Conservation (phyloP, 768 basidiomycete genomes). For the Rhizopogon roseolus region DNA sequence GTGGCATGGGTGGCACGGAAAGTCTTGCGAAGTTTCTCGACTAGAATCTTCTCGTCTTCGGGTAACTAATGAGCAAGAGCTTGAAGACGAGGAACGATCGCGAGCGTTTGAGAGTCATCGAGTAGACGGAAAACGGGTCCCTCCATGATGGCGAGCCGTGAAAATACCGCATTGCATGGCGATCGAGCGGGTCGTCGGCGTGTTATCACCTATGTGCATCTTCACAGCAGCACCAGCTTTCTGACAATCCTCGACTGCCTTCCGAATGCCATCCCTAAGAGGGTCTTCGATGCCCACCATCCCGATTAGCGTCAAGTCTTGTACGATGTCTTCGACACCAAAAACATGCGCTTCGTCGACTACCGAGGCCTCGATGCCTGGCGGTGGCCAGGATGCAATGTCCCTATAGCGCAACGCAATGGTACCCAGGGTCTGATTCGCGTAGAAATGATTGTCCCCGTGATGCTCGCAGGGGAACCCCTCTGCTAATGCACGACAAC, state of each 20-base stretch:
- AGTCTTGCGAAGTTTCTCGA: slow-evolving; percentile 85
- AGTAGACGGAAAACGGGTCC: slow-evolving; percentile 90
- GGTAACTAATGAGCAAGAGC: slow-evolving; percentile 97
- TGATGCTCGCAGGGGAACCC: too few species aligned
- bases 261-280: slow-evolving; percentile 81
- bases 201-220: slow-evolving; percentile 99
- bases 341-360: too few species aligned
- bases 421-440: too few species aligned
- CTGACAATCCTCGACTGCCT: slow-evolving; percentile 85
- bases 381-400: too few species aligned
- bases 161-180: slow-evolving; percentile 96
- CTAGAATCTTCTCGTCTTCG: slow-evolving; percentile 92
- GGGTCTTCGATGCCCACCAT: slow-evolving; percentile 97
- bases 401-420: too few species aligned
- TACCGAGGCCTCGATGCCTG: too few species aligned
- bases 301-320: slow-evolving; percentile 77
- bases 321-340: slow-evolving; percentile 60
- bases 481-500: too few species aligned
- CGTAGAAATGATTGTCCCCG: too few species aligned
- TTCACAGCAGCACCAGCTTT: slow-evolving; percentile 90
- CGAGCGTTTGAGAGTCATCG: slow-evolving; percentile 60
- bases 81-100: slow-evolving; percentile 88
- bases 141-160: slow-evolving; percentile 91
- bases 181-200: slow-evolving; percentile 93
- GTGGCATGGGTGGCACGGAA: slow-evolving; percentile 95